A percentile compares a stretch with the other conserved stretches of the same genome.
Conservation (phyloP, 148 eudicot genomes). For the Agrostemma githago region DNA sequence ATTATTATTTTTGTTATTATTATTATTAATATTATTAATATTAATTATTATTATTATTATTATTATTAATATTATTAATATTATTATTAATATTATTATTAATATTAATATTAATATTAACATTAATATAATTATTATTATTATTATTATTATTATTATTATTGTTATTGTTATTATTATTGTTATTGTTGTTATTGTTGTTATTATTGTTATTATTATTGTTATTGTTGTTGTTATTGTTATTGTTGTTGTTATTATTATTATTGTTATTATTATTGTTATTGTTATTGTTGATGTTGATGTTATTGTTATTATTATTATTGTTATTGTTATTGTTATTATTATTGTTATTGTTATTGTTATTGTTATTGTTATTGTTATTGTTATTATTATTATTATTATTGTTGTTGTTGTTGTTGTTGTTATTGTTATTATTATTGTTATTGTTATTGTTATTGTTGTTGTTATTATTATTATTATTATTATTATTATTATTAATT, state of each 20-base stretch:
- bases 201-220: background rate
- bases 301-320: background rate
- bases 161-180: background rate
- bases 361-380: background rate
- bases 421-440: background rate
- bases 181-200: background rate
- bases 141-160: no score
- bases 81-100: slow-evolving; percentile 6
- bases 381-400: background rate
- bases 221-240: background rate
- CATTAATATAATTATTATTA: no score
- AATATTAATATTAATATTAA: no score
- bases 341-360: background rate
- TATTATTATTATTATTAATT: no score
- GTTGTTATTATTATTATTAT: background rate
- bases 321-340: background rate
- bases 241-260: background rate
- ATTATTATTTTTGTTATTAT: no score
- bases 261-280: slow-evolving; percentile 1
- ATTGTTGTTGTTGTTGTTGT: background rate
- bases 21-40: no score
- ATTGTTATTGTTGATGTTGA: background rate
- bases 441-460: background rate
- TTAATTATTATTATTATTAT: slow-evolving; percentile 1
- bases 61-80: background rate